Percentiles rank a stretch among this genome's conserved stretches.
Conservation (phyloP, 2,329 filamentous ascomycete species). For the Thermoascus crustaceus region DNA sequence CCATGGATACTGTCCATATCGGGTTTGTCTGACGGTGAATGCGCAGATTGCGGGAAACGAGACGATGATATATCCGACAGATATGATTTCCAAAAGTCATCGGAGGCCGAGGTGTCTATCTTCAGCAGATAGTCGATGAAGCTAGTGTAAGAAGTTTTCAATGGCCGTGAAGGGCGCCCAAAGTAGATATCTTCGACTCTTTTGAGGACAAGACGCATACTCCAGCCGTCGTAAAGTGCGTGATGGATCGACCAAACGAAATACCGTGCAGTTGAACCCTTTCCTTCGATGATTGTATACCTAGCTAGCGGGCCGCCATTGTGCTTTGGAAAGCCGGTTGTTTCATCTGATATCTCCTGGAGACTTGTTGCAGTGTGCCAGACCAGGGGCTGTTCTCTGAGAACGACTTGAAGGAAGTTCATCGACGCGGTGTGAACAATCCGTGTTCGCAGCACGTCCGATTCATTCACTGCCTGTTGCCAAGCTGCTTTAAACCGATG, state of each 20-base stretch:
- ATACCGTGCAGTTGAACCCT: slow-evolving; percentile 19
- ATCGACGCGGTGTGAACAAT: slow-evolving; percentile 32
- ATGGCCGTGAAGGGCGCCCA: background rate
- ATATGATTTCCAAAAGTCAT: slow-evolving; percentile 26
- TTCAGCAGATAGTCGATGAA: slow-evolving; percentile 26
- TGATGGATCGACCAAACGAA: slow-evolving; percentile 47
- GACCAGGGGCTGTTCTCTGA: slow-evolving; percentile 25
- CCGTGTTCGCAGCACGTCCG: slow-evolving; percentile 44
- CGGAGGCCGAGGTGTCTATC: slow-evolving; percentile 19
- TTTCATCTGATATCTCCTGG: slow-evolving; percentile 17
- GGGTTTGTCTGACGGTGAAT: slow-evolving; percentile 15
- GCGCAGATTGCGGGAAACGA: slow-evolving; percentile 21
- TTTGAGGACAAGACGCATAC: slow-evolving; percentile 29
- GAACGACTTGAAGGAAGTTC: slow-evolving; percentile 34
- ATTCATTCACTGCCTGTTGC: slow-evolving; percentile 36
- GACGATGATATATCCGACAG: slow-evolving; percentile 18
- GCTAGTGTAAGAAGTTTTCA: slow-evolving; percentile 4
- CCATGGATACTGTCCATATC: slow-evolving; percentile 10
- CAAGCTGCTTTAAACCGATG: slow-evolving; percentile 39
- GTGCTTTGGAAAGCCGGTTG: slow-evolving; percentile 20
- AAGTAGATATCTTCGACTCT: slow-evolving; percentile 31
- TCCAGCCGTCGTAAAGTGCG: slow-evolving; percentile 46
- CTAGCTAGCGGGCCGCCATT: slow-evolving; percentile 28
- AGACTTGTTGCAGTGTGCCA: slow-evolving; percentile 27
- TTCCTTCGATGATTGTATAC: slow-evolving; percentile 28